Evolutionary conservation across 345 rosid genomes (phyloP).

Genomic region (Syzygium aqueum): DNA sequence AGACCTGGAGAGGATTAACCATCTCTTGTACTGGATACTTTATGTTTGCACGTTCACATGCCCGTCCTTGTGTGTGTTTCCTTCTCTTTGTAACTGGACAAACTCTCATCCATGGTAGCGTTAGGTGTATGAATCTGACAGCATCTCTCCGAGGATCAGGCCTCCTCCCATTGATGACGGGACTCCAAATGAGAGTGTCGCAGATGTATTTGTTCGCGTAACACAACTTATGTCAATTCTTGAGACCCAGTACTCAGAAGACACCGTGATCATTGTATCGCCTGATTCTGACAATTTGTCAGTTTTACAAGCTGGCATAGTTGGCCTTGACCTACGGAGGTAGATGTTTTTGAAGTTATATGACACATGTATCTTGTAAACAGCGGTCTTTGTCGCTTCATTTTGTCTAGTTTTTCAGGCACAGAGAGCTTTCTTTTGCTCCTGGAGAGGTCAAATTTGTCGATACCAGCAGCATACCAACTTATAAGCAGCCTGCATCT

Average conservation of each 20-base stretch:
- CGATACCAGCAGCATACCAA: slow-evolving; percentile 61
- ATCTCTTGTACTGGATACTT: not conserved
- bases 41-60: not conserved
- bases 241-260: slow-evolving; percentile 83
- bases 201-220: slow-evolving; percentile 84
- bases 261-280: slow-evolving; percentile 62
- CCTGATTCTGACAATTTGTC: slow-evolving; percentile 93
- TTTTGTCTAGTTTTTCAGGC: slow-evolving; percentile 32
- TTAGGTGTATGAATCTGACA: slow-evolving; percentile 80
- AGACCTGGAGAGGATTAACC: not conserved
- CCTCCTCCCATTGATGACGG: slow-evolving; percentile 91
- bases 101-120: not conserved
- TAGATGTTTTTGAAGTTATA: not conserved
- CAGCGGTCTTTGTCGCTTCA: not conserved
- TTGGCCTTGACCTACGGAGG: slow-evolving; percentile 85
- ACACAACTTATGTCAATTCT: slow-evolving; percentile 95
- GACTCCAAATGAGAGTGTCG: slow-evolving; percentile 87
- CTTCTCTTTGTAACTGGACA: not conserved
- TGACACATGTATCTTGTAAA: not conserved
- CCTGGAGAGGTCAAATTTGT: slow-evolving; percentile 80
- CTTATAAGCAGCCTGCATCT: slow-evolving; percentile 83
- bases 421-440: slow-evolving; percentile 56
- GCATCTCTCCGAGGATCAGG: slow-evolving; percentile 60
- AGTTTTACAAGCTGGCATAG: slow-evolving; percentile 71
- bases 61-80: not conserved